A percentile compares a stretch with the other conserved stretches of the same genome.
Conservation (phyloP, 1,284 basidiomycete genomes). For the Puccinia novopanici region DNA sequence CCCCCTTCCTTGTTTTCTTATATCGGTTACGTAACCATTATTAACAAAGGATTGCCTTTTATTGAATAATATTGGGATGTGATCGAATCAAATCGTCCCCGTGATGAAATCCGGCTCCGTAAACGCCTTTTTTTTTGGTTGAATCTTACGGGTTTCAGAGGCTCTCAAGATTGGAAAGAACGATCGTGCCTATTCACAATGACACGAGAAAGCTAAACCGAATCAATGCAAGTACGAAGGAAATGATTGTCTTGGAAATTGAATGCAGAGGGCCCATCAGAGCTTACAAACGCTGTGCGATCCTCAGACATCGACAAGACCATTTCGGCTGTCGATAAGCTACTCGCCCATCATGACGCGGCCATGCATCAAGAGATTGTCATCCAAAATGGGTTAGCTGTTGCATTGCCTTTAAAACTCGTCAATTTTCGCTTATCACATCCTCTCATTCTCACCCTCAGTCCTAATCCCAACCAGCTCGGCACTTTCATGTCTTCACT, state of each 20-base stretch:
- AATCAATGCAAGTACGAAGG: conserved; percentile 38
- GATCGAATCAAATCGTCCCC: neutral
- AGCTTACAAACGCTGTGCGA: neutral
- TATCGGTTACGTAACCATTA: no score
- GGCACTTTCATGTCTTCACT: conserved; percentile 31
- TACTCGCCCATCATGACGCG: conserved; percentile 38
- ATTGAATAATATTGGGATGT: neutral
- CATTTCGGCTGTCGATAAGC: conserved; percentile 28
- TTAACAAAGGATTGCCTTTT: no score
- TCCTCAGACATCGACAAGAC: conserved; percentile 43
- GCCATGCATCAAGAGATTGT: conserved; percentile 38
- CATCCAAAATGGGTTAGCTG: conserved; percentile 44
- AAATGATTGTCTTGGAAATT: neutral
- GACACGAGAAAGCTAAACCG: conserved; percentile 37
- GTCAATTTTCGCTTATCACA: neutral
- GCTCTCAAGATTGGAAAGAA: conserved; percentile 37
- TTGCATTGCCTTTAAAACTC: neutral
- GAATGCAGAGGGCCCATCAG: neutral
- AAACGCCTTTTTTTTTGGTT: neutral
- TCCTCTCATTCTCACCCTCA: neutral
- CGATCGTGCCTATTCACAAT: conserved; percentile 38
- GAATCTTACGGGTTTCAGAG: conserved; percentile 9
- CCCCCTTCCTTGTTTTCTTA: no score
- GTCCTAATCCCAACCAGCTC: conserved; percentile 40
- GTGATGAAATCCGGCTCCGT: neutral